Evolutionary conservation across 2,329 filamentous ascomycete species (phyloP).

Genomic region (Penicillium vulpinum): DNA sequence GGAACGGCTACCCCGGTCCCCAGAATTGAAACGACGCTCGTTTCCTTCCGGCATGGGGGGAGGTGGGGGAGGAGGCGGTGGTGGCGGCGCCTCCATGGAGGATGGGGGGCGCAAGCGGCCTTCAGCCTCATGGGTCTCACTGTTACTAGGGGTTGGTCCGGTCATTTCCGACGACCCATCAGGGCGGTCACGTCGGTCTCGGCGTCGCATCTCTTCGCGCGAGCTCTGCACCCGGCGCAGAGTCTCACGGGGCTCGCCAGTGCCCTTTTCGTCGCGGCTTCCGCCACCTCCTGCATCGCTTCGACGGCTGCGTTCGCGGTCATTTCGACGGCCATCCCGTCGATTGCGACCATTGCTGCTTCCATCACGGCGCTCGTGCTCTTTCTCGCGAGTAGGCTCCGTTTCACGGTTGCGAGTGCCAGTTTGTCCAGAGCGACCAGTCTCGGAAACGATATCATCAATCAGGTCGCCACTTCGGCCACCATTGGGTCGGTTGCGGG

Average conservation of each 20-base stretch:
- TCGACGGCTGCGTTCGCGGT: conserved; percentile 38
- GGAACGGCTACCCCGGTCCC: conserved; percentile 34
- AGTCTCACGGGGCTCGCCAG: conserved; percentile 32
- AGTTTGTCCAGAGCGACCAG: conserved; percentile 32
- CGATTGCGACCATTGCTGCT: conserved; percentile 24
- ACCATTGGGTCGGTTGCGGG: conserved; percentile 31
- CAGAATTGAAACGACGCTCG: conserved; percentile 37
- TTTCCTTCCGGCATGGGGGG: conserved; percentile 29
- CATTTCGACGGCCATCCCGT: conserved; percentile 39
- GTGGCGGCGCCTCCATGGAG: conserved; percentile 31
- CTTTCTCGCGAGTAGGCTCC: conserved; percentile 34
- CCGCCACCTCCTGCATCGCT: conserved; percentile 29
- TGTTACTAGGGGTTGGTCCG: conserved; percentile 10
- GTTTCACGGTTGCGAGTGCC: conserved; percentile 22
- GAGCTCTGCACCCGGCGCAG: conserved; percentile 33
- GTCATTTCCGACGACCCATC: conserved; percentile 27
- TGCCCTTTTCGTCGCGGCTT: conserved; percentile 24
- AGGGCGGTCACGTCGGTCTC: conserved; percentile 39
- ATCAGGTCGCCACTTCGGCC: conserved; percentile 33
- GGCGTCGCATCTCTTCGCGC: conserved; percentile 38
- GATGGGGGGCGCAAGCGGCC: conserved; percentile 38
- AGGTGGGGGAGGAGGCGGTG: conserved; percentile 34
- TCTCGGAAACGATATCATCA: conserved; percentile 37
- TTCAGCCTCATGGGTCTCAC: conserved; percentile 29
- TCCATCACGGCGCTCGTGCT: conserved; percentile 33